Percentiles rank a stretch among this genome's conserved stretches.
phyloP scores from a whole-genome alignment of 2,329 filamentous ascomycete species.

The Colletotrichum endophyticum region DNA sequence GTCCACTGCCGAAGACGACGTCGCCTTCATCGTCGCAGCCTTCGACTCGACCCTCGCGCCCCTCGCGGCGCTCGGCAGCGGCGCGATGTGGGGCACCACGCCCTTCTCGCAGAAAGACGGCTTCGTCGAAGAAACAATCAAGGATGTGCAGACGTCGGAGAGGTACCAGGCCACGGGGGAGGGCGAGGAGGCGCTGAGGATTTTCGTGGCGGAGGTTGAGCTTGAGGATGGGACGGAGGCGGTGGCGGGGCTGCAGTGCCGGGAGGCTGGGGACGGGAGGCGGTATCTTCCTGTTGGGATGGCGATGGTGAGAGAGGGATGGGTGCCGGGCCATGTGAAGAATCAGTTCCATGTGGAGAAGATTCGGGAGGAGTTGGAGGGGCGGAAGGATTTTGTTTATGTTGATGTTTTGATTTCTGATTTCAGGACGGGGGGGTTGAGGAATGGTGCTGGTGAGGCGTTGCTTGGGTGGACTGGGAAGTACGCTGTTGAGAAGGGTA shows the following conservation, averaged over 20 bases:
- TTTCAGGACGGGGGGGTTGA: not conserved
- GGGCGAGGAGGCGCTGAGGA: constrained; percentile 28
- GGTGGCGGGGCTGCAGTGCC: not conserved
- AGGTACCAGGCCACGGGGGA: constrained; percentile 24
- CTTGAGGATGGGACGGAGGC: constrained; percentile 17
- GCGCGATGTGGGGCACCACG: constrained; percentile 31
- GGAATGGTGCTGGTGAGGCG: constrained; percentile 10
- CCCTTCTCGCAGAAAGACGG: constrained; percentile 27
- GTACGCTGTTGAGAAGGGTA: not conserved
- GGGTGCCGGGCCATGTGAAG: constrained; percentile 17
- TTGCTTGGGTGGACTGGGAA: constrained; percentile 17
- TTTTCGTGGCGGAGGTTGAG: constrained; percentile 32
- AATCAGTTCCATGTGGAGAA: not conserved
- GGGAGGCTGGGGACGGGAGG: not conserved
- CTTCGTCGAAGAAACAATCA: constrained; percentile 24
- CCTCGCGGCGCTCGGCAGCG: constrained; percentile 29
- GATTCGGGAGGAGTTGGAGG: not conserved
- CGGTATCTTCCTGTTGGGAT: constrained; percentile 1
- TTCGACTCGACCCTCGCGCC: constrained; percentile 33
- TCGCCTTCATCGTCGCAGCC: constrained; percentile 31
- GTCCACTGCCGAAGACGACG: constrained; percentile 25
- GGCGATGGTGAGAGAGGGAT: constrained; percentile 1
- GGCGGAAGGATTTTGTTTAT: constrained; percentile 10
- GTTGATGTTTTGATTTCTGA: constrained; percentile 24
- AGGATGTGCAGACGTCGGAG: constrained; percentile 27